These are phyloP conservation scores for Xylariaceae sp. DNA, from an alignment of 2,329 filamentous ascomycete genomes.

Conservation along the genomic window DNA sequence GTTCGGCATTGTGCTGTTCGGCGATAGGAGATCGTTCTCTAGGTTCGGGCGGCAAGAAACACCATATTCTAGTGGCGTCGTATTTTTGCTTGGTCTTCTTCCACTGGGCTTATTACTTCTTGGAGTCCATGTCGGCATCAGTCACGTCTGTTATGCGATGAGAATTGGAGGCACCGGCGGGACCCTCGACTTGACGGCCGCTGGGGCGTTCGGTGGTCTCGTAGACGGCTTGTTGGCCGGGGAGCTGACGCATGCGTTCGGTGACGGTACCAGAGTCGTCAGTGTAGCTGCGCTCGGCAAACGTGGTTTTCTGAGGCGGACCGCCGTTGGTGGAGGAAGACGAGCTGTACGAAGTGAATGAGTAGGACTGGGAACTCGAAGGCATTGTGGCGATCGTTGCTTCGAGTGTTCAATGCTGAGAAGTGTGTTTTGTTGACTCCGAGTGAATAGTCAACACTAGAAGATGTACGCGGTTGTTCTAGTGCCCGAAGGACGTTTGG, in stretches of 20 bases:
- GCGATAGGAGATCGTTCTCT: too few species aligned
- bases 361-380: slow-evolving; percentile 9
- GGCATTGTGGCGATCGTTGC: not conserved
- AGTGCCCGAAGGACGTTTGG: too few species aligned
- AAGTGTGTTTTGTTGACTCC: too few species aligned
- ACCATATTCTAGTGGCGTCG: too few species aligned
- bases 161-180: not conserved
- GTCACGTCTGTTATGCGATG: slow-evolving; percentile 16
- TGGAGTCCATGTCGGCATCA: slow-evolving; percentile 5
- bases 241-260: slow-evolving; percentile 13
- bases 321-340: slow-evolving; percentile 12
- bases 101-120: slow-evolving; percentile 1
- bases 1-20: too few species aligned
- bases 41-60: too few species aligned
- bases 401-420: too few species aligned
- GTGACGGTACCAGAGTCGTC: slow-evolving; percentile 11
- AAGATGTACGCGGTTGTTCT: too few species aligned
- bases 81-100: too few species aligned
- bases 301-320: slow-evolving; percentile 6
- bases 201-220: slow-evolving; percentile 4
- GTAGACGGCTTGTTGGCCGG: slow-evolving; percentile 16
- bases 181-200: slow-evolving; percentile 1
- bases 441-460: too few species aligned
- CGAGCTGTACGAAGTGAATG: slow-evolving; percentile 16
- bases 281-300: slow-evolving; percentile 16